Evolutionary conservation across 2,329 filamentous ascomycete species (phyloP), one percentile per base, ranked within the genome.

Genomic region (Colletotrichum camelliae): DNA sequence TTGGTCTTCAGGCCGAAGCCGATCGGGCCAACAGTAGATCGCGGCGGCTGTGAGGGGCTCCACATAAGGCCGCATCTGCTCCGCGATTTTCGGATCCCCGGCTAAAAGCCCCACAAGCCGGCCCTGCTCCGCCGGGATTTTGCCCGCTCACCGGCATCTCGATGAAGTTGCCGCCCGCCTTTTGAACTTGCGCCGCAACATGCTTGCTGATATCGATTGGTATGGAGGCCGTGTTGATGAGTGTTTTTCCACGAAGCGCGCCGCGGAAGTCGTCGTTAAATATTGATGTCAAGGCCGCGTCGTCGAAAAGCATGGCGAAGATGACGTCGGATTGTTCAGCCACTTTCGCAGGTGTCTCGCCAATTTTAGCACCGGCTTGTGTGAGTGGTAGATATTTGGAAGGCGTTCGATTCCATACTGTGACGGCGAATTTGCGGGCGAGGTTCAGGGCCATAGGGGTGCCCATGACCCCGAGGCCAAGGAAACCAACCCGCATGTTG

Each of bases 81-180:
- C 77, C 9, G 78, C 80, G 3, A 81, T 77, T 15, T 48, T 75
- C 13, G 57, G 67, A 37, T 83, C 81, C 7, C 83, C 82, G 15
- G 81, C 83, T 52, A 84, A 79, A 79, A 85, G 81, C 39, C 82
- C 83, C 24, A 85, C 82, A 9, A 84, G 80, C n/a, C 75, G 65
- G 4, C 83, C 83, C 60, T 81, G 77, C 70, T 83, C 83, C 1
- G 83, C 83, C 1, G 83, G 83, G 1, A 82, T 72, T 57, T 81
- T 81, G 78, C 8, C 83, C 83, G 66, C 83, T 84, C 37, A 84
- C 83, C 4, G 82, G 83, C 82, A 84, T 84, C 69, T 84, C 82
- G 52, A 84, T 70, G 31, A 81, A 84, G 4, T 79, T 60, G 2
- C 82, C 82, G 1, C 83, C 81, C 4, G 79, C 80, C 3, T 62